phyloP scores from a whole-genome alignment of 345 rosid genomes.

The Nephelium lappaceum region DNA sequence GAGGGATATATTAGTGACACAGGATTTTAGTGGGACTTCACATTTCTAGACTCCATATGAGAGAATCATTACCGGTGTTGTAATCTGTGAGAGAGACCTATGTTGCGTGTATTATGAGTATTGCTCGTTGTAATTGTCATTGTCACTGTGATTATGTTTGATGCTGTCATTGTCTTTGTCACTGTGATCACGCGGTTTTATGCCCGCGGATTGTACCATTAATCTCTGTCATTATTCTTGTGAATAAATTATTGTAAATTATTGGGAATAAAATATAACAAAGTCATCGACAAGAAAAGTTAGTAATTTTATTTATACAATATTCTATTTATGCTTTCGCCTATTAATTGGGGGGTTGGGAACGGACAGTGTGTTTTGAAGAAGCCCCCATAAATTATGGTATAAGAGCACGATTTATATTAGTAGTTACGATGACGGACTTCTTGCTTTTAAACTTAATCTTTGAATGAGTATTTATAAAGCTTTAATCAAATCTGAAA shows the following conservation, averaged over 20 bases:
- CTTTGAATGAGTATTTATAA: no score
- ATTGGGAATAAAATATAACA: background rate
- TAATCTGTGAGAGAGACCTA: background rate
- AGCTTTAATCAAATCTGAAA: no score
- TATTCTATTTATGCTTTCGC: no score
- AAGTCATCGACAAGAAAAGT: background rate
- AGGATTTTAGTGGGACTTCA: no score
- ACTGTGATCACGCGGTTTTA: no score
- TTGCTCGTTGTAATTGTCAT: background rate
- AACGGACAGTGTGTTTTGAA: no score
- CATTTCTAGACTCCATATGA: background rate
- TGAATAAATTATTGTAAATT: background rate
- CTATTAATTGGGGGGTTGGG: no score
- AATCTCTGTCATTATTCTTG: background rate
- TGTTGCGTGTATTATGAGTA: background rate
- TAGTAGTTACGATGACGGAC: no score
- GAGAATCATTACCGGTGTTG: background rate
- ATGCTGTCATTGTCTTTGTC: background rate
- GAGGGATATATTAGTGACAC: background rate
- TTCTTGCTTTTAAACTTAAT: no score
- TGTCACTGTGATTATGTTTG: no score
- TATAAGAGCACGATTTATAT: no score
- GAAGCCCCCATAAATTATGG: no score
- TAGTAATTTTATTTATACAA: background rate
- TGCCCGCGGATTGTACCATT: background rate